Conservation (phyloP, 768 basidiomycete species). For the Psilocybe subaeruginosa region DNA sequence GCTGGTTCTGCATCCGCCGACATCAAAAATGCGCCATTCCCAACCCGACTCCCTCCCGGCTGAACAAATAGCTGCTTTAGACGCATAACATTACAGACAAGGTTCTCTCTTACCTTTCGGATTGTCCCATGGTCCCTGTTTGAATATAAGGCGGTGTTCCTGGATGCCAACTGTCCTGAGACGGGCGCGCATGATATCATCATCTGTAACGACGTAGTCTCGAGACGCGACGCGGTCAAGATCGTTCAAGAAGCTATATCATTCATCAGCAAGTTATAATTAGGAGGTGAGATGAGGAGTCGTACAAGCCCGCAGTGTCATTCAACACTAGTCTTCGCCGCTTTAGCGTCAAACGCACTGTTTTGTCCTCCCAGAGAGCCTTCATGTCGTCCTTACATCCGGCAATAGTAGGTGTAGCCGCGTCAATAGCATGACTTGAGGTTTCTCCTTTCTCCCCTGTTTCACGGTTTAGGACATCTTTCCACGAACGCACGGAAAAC, state of each 20-base stretch:
- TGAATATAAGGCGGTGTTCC: constrained; percentile 58
- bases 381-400: constrained; percentile 66
- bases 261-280: background rate
- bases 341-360: constrained; percentile 51
- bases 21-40: constrained; percentile 79
- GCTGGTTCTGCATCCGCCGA: constrained; percentile 72
- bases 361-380: constrained; percentile 63
- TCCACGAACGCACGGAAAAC: constrained; percentile 59
- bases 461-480: constrained; percentile 41
- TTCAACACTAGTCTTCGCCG: constrained; percentile 52
- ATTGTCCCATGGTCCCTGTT: constrained; percentile 41
- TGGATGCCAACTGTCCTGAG: constrained; percentile 74
- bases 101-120: constrained; percentile 28
- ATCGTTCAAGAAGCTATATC: constrained; percentile 66
- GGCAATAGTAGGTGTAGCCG: constrained; percentile 54
- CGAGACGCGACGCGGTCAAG: constrained; percentile 63
- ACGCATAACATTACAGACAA: background rate
- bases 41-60: constrained; percentile 39
- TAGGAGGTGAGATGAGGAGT: constrained; percentile 7
- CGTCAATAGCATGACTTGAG: constrained; percentile 20
- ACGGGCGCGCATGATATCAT: constrained; percentile 73
- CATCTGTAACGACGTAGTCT: constrained; percentile 68
- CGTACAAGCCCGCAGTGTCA: constrained; percentile 73
- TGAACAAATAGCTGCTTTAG: background rate
- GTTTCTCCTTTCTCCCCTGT: constrained; percentile 11